Base-by-base conservation (phyloP, 192 early-diverging fungal genomes). In the Umbelopsis vinacea region DNA sequence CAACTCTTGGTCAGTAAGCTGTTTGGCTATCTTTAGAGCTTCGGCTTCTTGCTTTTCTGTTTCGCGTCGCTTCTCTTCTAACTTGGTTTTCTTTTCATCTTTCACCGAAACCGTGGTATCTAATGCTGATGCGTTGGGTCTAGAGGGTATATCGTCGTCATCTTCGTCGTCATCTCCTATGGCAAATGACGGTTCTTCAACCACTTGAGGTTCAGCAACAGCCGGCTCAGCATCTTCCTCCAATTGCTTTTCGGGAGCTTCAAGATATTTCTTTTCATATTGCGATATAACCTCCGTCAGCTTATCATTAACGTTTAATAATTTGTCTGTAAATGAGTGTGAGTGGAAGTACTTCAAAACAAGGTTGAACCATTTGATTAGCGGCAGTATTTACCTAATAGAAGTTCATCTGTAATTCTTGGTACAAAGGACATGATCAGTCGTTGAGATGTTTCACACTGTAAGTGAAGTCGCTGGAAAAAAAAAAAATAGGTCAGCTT, bases 151-250 rank as follows among this genome's bases (percentile, higher is more conserved):
- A 55, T 68, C 74, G 38, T 75, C 73, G 21, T 79, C 78, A 23
- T 74, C 77, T 6, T 79, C 77, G 21, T 79, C 78, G 12, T 67
- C 71, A 22, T 76, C 74, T 8, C 74, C 78, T 11, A 79, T 76
- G 21, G 71, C 70, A 69, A 79, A 76, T 3, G 78, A 57, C 24
- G 53, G 53, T 47, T 48, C 67, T 68, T 68, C 35, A 2, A 43
- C 43, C 24, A 46, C 45, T 47, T 68, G 67, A 29, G 45, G 40
- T 23, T 45, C 67, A 22, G 14, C 67, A 29, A 11, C 19, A 68
- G 22, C 21, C 3, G 67, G 35, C 43, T 29, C 23, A n/a, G 67
- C 22, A n/a, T 68, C 67, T 46, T 68, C 46, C 4, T 46, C 45
- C 37, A 48, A 43, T 46, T 40, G n/a, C 23, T 68, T 47, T 10